Conservation (phyloP, 2,329 filamentous ascomycete species). For the Ampelomyces quisqualis region DNA sequence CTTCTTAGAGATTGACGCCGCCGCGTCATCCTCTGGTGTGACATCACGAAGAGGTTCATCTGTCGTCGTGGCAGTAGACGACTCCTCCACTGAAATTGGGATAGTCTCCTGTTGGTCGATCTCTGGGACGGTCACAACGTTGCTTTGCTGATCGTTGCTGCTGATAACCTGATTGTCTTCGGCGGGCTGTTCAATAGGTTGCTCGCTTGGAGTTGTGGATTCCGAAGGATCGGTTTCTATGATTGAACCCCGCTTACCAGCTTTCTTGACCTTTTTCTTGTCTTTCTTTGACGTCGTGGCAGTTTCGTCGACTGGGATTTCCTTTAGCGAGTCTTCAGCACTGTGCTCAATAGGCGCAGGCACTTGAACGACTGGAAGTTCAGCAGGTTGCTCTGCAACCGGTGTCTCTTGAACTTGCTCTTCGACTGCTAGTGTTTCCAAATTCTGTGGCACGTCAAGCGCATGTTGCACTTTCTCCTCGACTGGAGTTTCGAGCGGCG, state of each 20-base stretch:
- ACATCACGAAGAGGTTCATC: too few species aligned
- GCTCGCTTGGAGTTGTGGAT: constrained; percentile 8
- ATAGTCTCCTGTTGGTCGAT: too few species aligned
- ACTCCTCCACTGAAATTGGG: too few species aligned
- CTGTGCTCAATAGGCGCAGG: background rate
- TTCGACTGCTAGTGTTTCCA: background rate
- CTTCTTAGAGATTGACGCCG: constrained; percentile 21
- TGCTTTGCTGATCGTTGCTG: too few species aligned
- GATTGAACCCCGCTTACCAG: constrained; percentile 15
- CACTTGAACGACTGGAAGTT: background rate
- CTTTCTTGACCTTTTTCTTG: constrained; percentile 23
- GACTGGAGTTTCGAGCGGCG: constrained; percentile 2
- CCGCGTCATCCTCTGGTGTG: too few species aligned
- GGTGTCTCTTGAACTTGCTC: background rate
- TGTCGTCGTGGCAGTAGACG: too few species aligned
- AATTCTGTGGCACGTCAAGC: background rate
- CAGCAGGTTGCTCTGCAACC: background rate
- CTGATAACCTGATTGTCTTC: too few species aligned
- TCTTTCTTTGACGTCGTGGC: constrained; percentile 13
- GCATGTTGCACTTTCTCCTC: constrained; percentile 7
- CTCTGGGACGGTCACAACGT: too few species aligned
- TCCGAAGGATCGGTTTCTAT: constrained; percentile 10
- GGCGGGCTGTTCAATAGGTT: constrained; percentile 5
- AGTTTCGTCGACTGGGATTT: constrained; percentile 1
- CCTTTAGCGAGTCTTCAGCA: background rate